These are phyloP conservation scores for Aspergillus thermomutatus DNA, from an alignment of 2,329 filamentous ascomycete genomes.

Conservation along the genomic window DNA sequence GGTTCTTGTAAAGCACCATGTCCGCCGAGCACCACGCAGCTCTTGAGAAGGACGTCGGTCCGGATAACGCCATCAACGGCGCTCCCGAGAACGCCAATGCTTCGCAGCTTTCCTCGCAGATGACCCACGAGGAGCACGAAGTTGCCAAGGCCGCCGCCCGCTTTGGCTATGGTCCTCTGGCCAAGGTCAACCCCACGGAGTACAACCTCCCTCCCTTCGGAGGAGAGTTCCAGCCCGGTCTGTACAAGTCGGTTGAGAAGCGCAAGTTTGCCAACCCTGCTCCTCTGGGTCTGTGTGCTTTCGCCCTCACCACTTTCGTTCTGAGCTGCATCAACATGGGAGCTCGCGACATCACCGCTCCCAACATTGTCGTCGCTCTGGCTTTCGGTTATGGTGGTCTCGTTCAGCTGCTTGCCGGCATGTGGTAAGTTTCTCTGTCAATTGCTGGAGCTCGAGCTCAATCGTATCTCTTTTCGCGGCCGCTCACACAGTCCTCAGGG, in stretches of 20 bases:
- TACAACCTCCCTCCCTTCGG: constrained; percentile 61
- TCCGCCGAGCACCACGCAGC: constrained; percentile 22
- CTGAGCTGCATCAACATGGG: constrained; percentile 71
- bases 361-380: constrained; percentile 66
- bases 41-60: constrained; percentile 32
- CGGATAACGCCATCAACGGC: constrained; percentile 10
- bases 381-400: constrained; percentile 75
- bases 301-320: constrained; percentile 80
- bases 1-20: constrained; percentile 19
- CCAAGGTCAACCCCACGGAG: constrained; percentile 46
- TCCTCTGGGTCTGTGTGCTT: constrained; percentile 71
- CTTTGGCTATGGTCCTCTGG: constrained; percentile 51
- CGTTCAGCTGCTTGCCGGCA: constrained; percentile 75
- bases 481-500: constrained; percentile 50
- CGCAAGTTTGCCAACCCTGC: constrained; percentile 78
- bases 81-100: constrained; percentile 1
- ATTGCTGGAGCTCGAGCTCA: not conserved
- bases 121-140: constrained; percentile 36
- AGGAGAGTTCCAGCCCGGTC: constrained; percentile 70
- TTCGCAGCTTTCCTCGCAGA: not conserved
- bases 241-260: constrained; percentile 59
- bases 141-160: constrained; percentile 44
- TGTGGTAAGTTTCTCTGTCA: constrained; percentile 62
- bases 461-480: not conserved
- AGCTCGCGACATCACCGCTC: constrained; percentile 55